Evolutionary conservation across 2,329 filamentous ascomycete species (phyloP).

Genomic region (Botrytis pseudocinerea): DNA sequence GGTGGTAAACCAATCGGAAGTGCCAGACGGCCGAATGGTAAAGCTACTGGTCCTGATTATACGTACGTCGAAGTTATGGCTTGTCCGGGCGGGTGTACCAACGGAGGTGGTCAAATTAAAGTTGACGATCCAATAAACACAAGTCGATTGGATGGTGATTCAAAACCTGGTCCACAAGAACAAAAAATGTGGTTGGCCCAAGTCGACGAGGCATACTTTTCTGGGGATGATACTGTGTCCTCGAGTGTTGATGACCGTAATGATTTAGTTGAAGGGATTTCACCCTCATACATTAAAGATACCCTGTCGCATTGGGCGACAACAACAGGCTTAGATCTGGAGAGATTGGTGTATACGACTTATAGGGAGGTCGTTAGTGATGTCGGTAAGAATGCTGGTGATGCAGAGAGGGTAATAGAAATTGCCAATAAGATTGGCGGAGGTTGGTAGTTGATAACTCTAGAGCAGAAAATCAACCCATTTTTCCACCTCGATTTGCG

Average conservation of each 20-base stretch:
- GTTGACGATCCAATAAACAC: conserved; percentile 71
- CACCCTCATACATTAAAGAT: conserved; percentile 63
- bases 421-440: conserved; percentile 89
- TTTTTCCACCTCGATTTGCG: conserved; percentile 60
- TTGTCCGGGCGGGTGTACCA: conserved; percentile 97
- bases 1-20: conserved; percentile 65
- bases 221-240: conserved; percentile 57
- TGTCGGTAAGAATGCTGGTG: conserved; percentile 74
- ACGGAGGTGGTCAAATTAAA: conserved; percentile 94
- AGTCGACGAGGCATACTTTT: conserved; percentile 90
- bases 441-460: conserved; percentile 92
- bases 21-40: conserved; percentile 54
- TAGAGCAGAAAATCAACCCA: conserved; percentile 46
- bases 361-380: conserved; percentile 94
- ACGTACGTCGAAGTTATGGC: conserved; percentile 99
- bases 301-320: conserved; percentile 75
- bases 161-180: conserved; percentile 69
- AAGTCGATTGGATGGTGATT: conserved; percentile 49
- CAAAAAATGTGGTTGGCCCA: conserved; percentile 83
- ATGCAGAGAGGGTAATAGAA: conserved; percentile 81
- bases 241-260: conserved; percentile 36
- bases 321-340: conserved; percentile 68
- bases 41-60: conserved; percentile 62
- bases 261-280: conserved; percentile 63
- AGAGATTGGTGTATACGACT: conserved; percentile 77